A percentile compares a stretch with the other conserved stretches of the same genome.
phyloP scores from a whole-genome alignment of 495 filamentous ascomycete species.

The Penicillium diatomitis region DNA sequence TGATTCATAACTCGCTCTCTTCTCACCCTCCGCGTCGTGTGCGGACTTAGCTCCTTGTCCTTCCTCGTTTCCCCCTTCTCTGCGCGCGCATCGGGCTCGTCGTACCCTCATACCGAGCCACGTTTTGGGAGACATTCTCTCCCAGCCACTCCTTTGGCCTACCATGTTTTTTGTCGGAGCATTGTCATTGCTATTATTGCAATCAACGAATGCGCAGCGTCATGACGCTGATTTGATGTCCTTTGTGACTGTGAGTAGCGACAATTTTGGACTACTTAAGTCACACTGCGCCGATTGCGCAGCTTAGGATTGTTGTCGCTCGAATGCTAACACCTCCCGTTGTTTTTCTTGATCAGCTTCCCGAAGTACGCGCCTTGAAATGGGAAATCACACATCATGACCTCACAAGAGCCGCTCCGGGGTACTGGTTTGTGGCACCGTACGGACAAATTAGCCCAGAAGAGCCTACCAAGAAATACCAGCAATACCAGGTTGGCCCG shows the following conservation, averaged over 20 bases:
- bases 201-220: constrained; percentile 17
- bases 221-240: constrained; percentile 32
- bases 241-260: constrained; percentile 26
- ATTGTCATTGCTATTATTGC: constrained; percentile 20
- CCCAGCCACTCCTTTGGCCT: constrained; percentile 24
- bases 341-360: constrained; percentile 11
- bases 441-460: constrained; percentile 26
- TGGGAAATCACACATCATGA: constrained; percentile 19
- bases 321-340: background rate
- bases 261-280: background rate
- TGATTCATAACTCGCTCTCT: background rate
- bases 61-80: background rate
- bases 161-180: constrained; percentile 21
- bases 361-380: constrained; percentile 24
- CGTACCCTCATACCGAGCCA: background rate
- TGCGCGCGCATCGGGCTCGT: background rate
- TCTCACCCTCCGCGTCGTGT: background rate
- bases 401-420: constrained; percentile 18
- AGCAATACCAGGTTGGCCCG: constrained; percentile 35
- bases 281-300: background rate
- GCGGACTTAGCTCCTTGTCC: background rate
- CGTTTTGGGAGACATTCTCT: constrained; percentile 14
- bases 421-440: constrained; percentile 38
- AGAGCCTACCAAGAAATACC: constrained; percentile 18
- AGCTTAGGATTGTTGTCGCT: background rate